Evolutionary conservation across 2,329 filamentous ascomycete genomes (phyloP), one percentile per base, ranked within the genome.

Genomic region (Scedosporium minutisporum): DNA sequence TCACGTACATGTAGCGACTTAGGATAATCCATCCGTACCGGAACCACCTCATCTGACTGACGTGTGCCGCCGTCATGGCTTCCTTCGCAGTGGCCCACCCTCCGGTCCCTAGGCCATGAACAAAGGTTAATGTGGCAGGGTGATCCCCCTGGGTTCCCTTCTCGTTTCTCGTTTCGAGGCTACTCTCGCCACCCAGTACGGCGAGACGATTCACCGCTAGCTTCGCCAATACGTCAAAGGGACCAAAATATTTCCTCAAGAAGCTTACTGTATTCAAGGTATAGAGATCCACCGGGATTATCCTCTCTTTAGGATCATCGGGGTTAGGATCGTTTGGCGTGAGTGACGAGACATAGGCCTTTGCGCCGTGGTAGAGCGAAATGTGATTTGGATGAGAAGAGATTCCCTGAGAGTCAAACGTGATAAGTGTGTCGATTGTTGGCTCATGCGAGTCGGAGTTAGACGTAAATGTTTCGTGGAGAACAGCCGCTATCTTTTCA

Each of bases 31-130:
- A 99, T 2, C 92, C 91, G 84, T 92, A 97, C 7, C 95, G 85
- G 72, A 97, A 99, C 95, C 95, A 99, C 44, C 90, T 85, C 95
- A 99, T 99, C 81, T 99, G 95, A 74, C 93, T 97, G 76, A 86
- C 81, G 78, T 99, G 95, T 27, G 90, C 93, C 62, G 83, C 81
- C 1, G 90, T 92, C 95, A 99, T 99, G 33, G 95, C 93, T 62
- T 78, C 82, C 77, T 93, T 88, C 6, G 91, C 93, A 33, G 81
- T 78, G 9, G 72, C 72, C 63, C 79, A 73, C 16, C 75, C 78
- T 58, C 76, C 75, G 2, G 69, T 83, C 65, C 87, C 80, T 66
- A 88, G 85, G 16, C 91, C 79, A 6, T 83, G 82, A 74, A 83
- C 95, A 64, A 93, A 79, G 70, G 88, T 91, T 42, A 96, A 72